These are phyloP conservation scores for Blastobotrys ciferrii DNA, from an alignment of 1,139 yeast genomes.

Conservation along the genomic window DNA sequence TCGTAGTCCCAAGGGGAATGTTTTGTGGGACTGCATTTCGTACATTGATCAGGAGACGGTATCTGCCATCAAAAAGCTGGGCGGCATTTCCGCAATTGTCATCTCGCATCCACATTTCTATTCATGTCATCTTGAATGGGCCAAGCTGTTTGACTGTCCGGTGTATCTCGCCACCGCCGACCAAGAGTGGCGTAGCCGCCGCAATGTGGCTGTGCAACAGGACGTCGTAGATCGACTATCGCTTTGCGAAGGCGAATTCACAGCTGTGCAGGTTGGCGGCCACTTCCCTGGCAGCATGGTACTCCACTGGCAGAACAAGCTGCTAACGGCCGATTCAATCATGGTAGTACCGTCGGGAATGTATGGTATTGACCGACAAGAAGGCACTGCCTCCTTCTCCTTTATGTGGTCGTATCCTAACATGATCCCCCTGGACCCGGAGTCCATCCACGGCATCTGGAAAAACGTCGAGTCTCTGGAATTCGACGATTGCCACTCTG, in stretches of 20 bases:
- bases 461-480: constrained; percentile 17
- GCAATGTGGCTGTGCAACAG: constrained; percentile 12
- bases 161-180: constrained; percentile 22
- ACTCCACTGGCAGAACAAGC: constrained; percentile 19
- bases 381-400: constrained; percentile 20
- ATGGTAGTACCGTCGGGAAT: constrained; percentile 21
- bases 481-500: constrained; percentile 21
- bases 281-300: constrained; percentile 27
- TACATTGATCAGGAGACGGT: constrained; percentile 25
- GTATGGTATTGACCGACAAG: constrained; percentile 10
- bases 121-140: constrained; percentile 23
- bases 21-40: constrained; percentile 27
- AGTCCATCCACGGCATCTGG: constrained; percentile 22
- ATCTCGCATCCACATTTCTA: constrained; percentile 26
- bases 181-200: constrained; percentile 20
- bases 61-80: constrained; percentile 18
- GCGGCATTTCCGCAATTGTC: constrained; percentile 23
- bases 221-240: constrained; percentile 8
- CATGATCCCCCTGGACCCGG: constrained; percentile 24
- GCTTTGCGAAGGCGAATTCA: constrained; percentile 14
- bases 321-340: constrained; percentile 26
- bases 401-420: constrained; percentile 28
- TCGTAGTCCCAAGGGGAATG: constrained; percentile 20
- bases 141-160: constrained; percentile 21
- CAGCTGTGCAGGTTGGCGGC: constrained; percentile 22